Base-by-base conservation (phyloP, 192 early-diverging fungal genomes). In the Coemansia umbellata region DNA sequence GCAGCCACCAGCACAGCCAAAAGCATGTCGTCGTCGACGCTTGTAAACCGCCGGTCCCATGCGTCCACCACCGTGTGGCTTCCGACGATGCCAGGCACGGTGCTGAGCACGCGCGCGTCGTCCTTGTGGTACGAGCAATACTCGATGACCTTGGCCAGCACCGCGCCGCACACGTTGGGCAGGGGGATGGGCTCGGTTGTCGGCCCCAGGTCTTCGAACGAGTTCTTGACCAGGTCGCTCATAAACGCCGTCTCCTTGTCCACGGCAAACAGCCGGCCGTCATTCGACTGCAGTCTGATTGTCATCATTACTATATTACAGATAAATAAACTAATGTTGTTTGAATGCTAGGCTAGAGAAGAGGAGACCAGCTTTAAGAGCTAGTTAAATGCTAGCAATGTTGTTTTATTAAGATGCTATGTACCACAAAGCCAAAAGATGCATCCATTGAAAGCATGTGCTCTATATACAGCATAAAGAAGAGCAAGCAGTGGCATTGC, bases 1-100 rank as follows among this genome's bases (percentile, higher is more conserved):
- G 90, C 88, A 26, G 90, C 86, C 50, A 85, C 45, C 27, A 88
- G 82, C 8, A 88, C 76, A 42, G 84, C 80, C 28, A 90, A 88
- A 33, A 91, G 66, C 50, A 74, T 80, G 19, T 81, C 80, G 43
- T 87, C 80, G 61, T 85, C 81, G 17, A 88, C 80, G 22, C 78
- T 69, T 74, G 89, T 82, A 47, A 82, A 89, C 48, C 78, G 74
- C 50, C 75, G 74, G 43, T 91, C 87, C 88, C 88, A 91, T 14
- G 86, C 79, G 24, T 87, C 84, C 49, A 91, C 85, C 19, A 82
- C 75, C 37, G 69, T 78, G 37, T 80, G 74, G 48, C 80, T 78
- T 45, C 70, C 78, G 22, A 78, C 67, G 3, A 61, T 24, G n/a
- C 54, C 62, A 6, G 22, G 54, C 8, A 50, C 50, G 5, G 35